Conservation (phyloP, 225 moss, liverwort and hornwort genomes). For the Antitrichia curtipendula region DNA sequence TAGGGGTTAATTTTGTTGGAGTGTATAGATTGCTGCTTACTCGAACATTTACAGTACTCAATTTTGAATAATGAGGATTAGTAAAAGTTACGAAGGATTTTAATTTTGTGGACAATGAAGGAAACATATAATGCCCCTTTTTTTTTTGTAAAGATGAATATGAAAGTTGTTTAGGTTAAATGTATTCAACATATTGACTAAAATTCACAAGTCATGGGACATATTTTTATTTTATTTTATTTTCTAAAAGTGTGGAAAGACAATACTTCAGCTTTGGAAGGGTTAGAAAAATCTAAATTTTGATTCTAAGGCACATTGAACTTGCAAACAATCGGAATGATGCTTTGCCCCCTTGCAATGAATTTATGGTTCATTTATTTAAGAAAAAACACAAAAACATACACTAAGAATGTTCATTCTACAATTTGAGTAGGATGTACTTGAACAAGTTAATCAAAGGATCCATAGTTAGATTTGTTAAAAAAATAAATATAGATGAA, state of each 20-base stretch:
- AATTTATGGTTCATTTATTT: too few species aligned
- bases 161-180: not conserved
- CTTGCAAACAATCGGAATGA: too few species aligned
- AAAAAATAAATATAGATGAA: too few species aligned
- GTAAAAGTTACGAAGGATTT: not conserved
- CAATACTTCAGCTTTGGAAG: not conserved
- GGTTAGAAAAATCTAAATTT: not conserved
- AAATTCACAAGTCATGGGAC: rapidly evolving
- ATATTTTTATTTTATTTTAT: not conserved
- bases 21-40: too few species aligned
- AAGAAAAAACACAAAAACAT: too few species aligned
- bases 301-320: not conserved
- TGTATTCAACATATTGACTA: not conserved
- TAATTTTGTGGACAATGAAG: rapidly evolving
- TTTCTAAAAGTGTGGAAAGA: not conserved
- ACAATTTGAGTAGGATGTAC: rapidly evolving
- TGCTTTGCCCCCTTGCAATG: too few species aligned
- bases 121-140: rapidly evolving
- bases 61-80: too few species aligned
- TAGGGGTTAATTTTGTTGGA: too few species aligned
- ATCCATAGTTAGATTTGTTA: too few species aligned
- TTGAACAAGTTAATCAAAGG: not conserved
- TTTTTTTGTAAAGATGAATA: not conserved
- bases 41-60: not conserved
- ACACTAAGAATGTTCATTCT: too few species aligned